Percentiles rank a stretch among this genome's conserved stretches.
phyloP scores from a whole-genome alignment of 805 yeast species.

The Candida ipomoeae region DNA sequence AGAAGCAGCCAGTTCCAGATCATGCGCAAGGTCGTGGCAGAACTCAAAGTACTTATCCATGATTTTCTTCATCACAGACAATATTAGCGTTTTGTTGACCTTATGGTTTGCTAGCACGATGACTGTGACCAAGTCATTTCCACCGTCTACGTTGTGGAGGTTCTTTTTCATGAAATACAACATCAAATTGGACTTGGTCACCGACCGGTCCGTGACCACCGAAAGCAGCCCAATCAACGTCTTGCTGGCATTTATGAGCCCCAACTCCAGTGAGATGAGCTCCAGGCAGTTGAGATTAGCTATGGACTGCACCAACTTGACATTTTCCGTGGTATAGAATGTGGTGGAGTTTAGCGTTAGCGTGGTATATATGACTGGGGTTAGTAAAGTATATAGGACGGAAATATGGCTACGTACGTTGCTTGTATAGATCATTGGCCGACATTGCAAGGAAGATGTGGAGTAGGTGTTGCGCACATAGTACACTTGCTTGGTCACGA shows the following conservation, averaged over 20 bases:
- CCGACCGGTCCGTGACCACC: conserved; percentile 22
- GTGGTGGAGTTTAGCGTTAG: conserved; percentile 56
- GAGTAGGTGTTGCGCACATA: background rate
- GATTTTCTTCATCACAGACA: conserved; percentile 46
- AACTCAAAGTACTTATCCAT: conserved; percentile 47
- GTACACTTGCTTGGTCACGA: background rate
- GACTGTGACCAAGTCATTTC: conserved; percentile 50
- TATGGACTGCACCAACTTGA: conserved; percentile 35
- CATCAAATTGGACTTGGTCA: conserved; percentile 27
- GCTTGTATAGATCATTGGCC: conserved; percentile 9
- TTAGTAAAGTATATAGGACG: conserved; percentile 3
- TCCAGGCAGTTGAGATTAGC: conserved; percentile 51
- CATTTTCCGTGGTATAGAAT: conserved; percentile 53
- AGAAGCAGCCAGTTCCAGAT: background rate
- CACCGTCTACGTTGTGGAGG: conserved; percentile 38
- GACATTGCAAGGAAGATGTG: conserved; percentile 6
- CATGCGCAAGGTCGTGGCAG: conserved; percentile 24
- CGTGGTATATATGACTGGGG: conserved; percentile 43
- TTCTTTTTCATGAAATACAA: conserved; percentile 49
- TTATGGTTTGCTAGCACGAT: conserved; percentile 43
- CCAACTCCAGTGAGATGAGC: conserved; percentile 50
- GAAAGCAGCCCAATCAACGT: conserved; percentile 39
- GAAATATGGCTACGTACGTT: conserved; percentile 9
- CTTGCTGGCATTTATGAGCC: conserved; percentile 47
- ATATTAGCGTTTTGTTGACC: conserved; percentile 43